Evolutionary conservation across 169 alveolate genomes (phyloP), one percentile per base, ranked within the genome.

Genomic region (Ichthyophthirius multifiliis): DNA sequence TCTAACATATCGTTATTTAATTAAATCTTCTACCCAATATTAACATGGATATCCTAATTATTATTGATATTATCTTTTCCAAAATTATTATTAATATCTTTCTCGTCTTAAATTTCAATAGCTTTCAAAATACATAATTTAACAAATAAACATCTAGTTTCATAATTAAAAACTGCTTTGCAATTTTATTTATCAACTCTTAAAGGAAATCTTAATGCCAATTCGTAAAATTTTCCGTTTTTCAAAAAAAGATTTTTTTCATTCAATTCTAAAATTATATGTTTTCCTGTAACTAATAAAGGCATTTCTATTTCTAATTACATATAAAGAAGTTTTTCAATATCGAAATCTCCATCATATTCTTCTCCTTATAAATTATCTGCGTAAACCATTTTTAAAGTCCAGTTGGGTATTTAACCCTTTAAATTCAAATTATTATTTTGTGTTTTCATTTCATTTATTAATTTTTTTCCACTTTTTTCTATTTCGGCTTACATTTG

Each of bases 331-430:
- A 79, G 32, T 27, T 45, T 31, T 15, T 79, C 16, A 4, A 44
- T 23, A 34, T 79, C 41, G 18, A 65, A 30, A 79, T 79, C 85
- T 0, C 85, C 85, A 65, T 79, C 85, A 27, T 79, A 79, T 39
- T 44, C 78, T 43, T 45, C n/a, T n/a, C n/a, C 65, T 34, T 65
- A 43, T 5, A 31, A 41, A 16, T 67, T 67, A 45, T 79, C 39
- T 0, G 20, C 48, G 18, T 65, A 65, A 10, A 65, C 62, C 5
- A 65, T 41, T n/a, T 32, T 43, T 35, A 79, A 32, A 55, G 65
- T 64, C 85, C 85, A 79, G 31, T 79, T 63, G 18, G 85, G 85
- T 34, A 43, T 45, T n/a, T 44, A 9, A 30, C 45, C 63, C 15
- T 23, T 9, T 32, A 64, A 13, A 32, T 77, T 77, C 64, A 31